Conservation (phyloP, 2,329 filamentous ascomycete genomes). For the Fusarium veterinarium region DNA sequence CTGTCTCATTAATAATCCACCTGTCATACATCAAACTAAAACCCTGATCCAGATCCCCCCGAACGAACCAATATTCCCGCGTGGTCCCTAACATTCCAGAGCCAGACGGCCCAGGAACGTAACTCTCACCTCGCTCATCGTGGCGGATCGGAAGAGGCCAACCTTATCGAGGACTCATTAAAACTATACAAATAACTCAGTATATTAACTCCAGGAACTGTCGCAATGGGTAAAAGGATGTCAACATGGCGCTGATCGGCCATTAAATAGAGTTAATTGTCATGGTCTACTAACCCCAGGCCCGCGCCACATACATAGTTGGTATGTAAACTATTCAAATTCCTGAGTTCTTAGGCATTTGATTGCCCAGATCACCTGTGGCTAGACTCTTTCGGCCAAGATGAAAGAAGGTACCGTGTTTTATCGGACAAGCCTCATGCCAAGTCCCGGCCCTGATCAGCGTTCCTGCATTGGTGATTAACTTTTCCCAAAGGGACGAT, state of each 20-base stretch:
- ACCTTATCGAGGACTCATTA: neutral
- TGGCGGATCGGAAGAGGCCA: neutral
- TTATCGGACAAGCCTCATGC: neutral
- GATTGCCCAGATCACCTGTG: neutral
- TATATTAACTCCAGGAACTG: neutral
- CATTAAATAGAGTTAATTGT: neutral
- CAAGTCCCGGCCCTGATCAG: constrained; percentile 10
- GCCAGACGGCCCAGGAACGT: neutral
- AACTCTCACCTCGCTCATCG: neutral
- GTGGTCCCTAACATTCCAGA: constrained; percentile 1
- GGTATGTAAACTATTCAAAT: neutral
- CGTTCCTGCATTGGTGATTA: constrained; percentile 12
- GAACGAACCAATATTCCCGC: neutral
- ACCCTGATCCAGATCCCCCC: neutral
- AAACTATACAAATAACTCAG: neutral
- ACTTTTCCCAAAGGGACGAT: neutral
- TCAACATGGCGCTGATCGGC: neutral
- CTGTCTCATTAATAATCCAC: neutral
- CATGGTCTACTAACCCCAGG: neutral
- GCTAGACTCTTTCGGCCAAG: constrained; percentile 18
- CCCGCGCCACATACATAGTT: constrained; percentile 11
- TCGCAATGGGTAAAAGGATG: neutral
- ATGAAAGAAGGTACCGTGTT: neutral
- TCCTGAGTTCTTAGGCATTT: neutral
- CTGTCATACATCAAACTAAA: neutral